phyloP scores from a whole-genome alignment of 768 basidiomycete genomes.

The Inosperma sp. region DNA sequence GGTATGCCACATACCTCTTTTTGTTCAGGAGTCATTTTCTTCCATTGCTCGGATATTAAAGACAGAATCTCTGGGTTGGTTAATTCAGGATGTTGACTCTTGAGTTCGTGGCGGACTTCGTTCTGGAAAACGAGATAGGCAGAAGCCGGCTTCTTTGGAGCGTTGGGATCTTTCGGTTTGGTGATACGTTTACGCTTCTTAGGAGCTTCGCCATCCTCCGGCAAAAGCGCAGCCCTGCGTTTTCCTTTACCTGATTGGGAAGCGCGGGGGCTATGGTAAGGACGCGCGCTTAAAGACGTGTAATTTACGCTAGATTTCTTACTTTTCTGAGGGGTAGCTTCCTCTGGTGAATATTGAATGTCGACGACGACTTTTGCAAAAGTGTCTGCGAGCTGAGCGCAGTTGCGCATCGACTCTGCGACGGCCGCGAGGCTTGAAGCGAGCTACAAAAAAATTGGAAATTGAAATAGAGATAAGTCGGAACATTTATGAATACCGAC shows the following conservation, averaged over 20 bases:
- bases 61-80: slow-evolving; percentile 67
- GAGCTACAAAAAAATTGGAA: slow-evolving; percentile 44
- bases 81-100: slow-evolving; percentile 57
- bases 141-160: slow-evolving; percentile 89
- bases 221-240: slow-evolving; percentile 44
- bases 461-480: slow-evolving; percentile 13
- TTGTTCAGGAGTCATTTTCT: slow-evolving; percentile 55
- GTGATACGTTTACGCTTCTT: slow-evolving; percentile 56
- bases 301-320: slow-evolving; percentile 16
- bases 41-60: slow-evolving; percentile 74
- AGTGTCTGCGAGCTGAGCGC: slow-evolving; percentile 55
- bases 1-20: slow-evolving; percentile 59
- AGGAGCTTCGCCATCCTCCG: slow-evolving; percentile 37
- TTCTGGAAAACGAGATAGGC: slow-evolving; percentile 96
- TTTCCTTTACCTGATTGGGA: slow-evolving; percentile 38
- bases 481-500: slow-evolving; percentile 21
- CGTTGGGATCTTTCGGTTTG: slow-evolving; percentile 86
- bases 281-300: slow-evolving; percentile 10
- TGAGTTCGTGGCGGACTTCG: slow-evolving; percentile 71
- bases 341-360: slow-evolving; percentile 26
- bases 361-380: slow-evolving; percentile 49
- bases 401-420: slow-evolving; percentile 60
- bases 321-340: slow-evolving; percentile 22
- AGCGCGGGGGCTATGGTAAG: slow-evolving; percentile 14
- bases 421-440: slow-evolving; percentile 49